phyloP scores from a whole-genome alignment of 2,329 filamentous ascomycete species.

The Paraphoma sp. region DNA sequence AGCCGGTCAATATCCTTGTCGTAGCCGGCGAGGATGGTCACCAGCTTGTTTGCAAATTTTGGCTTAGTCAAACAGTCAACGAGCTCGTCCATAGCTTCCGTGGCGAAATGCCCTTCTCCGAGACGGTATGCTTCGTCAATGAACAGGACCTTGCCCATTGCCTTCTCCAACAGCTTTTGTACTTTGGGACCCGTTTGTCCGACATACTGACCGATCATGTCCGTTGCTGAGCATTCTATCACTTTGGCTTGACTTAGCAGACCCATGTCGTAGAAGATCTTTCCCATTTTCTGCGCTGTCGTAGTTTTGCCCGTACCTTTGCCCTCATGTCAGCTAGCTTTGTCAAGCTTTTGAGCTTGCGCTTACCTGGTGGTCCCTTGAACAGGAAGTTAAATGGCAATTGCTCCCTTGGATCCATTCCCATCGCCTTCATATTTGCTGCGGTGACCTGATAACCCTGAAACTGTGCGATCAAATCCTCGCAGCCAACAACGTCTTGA shows the following conservation, averaged over 20 bases:
- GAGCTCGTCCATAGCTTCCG: conserved; percentile 61
- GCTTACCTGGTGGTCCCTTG: conserved; percentile 66
- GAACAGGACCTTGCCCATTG: conserved; percentile 71
- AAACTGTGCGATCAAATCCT: conserved; percentile 61
- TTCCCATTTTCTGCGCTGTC: conserved; percentile 75
- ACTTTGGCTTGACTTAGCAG: conserved; percentile 68
- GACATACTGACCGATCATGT: conserved; percentile 72
- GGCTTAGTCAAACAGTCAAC: conserved; percentile 63
- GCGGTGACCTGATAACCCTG: conserved; percentile 62
- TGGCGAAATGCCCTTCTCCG: conserved; percentile 62
- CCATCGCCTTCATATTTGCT: conserved; percentile 57
- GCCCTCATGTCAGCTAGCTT: conserved; percentile 4
- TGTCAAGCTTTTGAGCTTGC: neutral
- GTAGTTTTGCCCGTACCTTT: conserved; percentile 75
- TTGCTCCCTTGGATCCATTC: conserved; percentile 62
- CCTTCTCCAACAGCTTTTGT: conserved; percentile 64
- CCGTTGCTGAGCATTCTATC: conserved; percentile 70
- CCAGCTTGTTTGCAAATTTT: conserved; percentile 64
- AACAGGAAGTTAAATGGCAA: conserved; percentile 75
- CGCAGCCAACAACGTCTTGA: conserved; percentile 64
- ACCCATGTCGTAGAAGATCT: conserved; percentile 77
- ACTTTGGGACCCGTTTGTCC: conserved; percentile 75
- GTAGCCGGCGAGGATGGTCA: conserved; percentile 75
- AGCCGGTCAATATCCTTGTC: conserved; percentile 69
- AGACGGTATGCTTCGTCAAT: conserved; percentile 77